Evolutionary conservation across 495 filamentous ascomycete species (phyloP).

Genomic region (Penicillium longicatenatum): DNA sequence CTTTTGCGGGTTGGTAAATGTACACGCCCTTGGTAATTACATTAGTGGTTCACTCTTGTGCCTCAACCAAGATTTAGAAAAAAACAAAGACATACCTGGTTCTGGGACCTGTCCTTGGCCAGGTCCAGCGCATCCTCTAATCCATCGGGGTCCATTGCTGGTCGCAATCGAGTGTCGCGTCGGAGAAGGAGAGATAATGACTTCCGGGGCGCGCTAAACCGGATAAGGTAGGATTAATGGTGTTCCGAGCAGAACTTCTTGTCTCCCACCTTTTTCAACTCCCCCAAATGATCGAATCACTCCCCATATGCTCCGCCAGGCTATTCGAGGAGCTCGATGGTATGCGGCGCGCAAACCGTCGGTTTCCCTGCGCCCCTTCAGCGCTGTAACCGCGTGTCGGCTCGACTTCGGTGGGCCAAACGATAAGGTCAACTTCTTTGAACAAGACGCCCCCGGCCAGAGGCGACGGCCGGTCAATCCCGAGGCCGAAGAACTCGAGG

Average conservation of each 20-base stretch:
- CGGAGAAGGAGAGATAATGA: constrained; percentile 16
- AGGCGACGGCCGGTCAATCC: constrained; percentile 47
- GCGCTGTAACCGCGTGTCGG: constrained; percentile 35
- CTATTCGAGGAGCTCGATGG: constrained; percentile 48
- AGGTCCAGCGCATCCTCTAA: constrained; percentile 31
- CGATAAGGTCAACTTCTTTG: constrained; percentile 48
- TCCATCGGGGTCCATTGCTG: constrained; percentile 31
- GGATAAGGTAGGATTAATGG: constrained; percentile 32
- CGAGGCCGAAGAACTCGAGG: constrained; percentile 53
- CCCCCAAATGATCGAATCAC: constrained; percentile 27
- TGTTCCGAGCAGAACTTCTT: constrained; percentile 25
- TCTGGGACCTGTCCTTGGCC: constrained; percentile 42
- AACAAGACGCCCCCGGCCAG: constrained; percentile 39
- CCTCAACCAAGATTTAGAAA: background rate
- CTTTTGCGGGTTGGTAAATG: constrained; percentile 61
- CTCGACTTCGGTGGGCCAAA: constrained; percentile 43
- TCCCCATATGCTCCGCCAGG: constrained; percentile 51
- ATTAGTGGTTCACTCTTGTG: constrained; percentile 14
- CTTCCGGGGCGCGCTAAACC: constrained; percentile 37
- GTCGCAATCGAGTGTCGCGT: constrained; percentile 13
- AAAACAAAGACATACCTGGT: constrained; percentile 41
- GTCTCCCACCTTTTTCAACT: constrained; percentile 4
- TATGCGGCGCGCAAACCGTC: constrained; percentile 42
- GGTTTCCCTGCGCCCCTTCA: constrained; percentile 35
- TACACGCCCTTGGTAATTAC: constrained; percentile 60